These are phyloP conservation scores for Thalassiosira livingstoniorum DNA, from an alignment of 352 stramenopile genomes.

Conservation along the genomic window DNA sequence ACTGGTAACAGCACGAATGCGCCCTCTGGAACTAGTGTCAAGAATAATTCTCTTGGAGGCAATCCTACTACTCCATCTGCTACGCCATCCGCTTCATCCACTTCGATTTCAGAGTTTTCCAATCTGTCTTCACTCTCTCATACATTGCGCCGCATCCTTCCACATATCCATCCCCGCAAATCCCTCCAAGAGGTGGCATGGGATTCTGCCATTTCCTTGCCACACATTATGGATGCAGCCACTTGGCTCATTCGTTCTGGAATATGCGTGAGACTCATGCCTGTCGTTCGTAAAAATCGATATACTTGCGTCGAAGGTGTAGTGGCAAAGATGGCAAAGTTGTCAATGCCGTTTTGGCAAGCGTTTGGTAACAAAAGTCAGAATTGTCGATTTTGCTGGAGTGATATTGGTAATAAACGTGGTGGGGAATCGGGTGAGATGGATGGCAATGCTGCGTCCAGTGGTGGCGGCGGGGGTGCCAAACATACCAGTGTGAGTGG, in stretches of 20 bases:
- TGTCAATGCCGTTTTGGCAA: constrained; percentile 76
- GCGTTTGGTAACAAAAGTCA: constrained; percentile 55
- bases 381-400: constrained; percentile 32
- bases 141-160: constrained; percentile 68
- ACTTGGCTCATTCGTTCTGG: constrained; percentile 67
- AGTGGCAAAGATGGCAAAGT: constrained; percentile 58
- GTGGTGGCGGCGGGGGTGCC: constrained; percentile 6
- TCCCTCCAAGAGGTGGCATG: constrained; percentile 70
- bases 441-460: constrained; percentile 24
- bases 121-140: constrained; percentile 44
- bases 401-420: neutral
- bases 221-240: constrained; percentile 68
- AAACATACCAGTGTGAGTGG: neutral
- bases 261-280: constrained; percentile 59
- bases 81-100: neutral
- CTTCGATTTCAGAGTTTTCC: constrained; percentile 26
- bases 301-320: constrained; percentile 58
- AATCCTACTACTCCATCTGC: neutral
- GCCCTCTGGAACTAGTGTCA: neutral
- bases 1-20: neutral
- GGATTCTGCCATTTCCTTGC: constrained; percentile 71
- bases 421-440: neutral
- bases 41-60: neutral
- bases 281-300: constrained; percentile 59
- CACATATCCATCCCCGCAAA: constrained; percentile 70